Evolutionary conservation across 2,329 filamentous ascomycete genomes (phyloP), one percentile per base, ranked within the genome.

Genomic region (Lachnellula cervina): DNA sequence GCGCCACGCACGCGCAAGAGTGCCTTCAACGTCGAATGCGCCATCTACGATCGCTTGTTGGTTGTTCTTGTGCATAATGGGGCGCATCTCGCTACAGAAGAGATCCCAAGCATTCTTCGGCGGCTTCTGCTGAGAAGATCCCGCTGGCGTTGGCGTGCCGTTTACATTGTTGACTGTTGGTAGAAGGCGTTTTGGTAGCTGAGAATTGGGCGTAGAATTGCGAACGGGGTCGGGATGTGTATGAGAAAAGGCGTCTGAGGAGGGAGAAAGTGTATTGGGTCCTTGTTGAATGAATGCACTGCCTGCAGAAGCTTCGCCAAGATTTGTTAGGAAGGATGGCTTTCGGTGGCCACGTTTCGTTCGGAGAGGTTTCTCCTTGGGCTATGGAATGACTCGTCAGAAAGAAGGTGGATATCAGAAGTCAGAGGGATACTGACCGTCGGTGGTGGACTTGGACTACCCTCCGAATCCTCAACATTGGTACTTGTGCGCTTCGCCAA

Each of bases 391-490:
- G 52, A 51, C 42, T 58, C 44, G 55, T 59, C 53, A 59, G 57
- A 45, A 54, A 38, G 51, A 19, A 51, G 61, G 55, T 52, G 55
- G 61, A 56, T 51, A 55, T 52, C 51, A 51, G 47, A 51, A 51
- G 56, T 51, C 52, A 35, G 53, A 40, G 51, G 51, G 52, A 53
- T 45, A 59, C 82, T 62, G 82, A 89, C 86, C 65, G 88, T 90
- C 44, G 88, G 87, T 23, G 88, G 88, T n/a, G 88, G 87, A 67
- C 86, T 90, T 6, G 86, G 87, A 69, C 86, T 90, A 65, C 87
- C 86, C 65, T 92, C 88, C 9, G 87, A 90, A 69, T 92, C 87
- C 69, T 89, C 85, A 48, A 88, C 85, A 63, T 87, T 87, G 63
- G 83, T 79, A 71, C 86, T 88, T 17, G 88, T 90, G 63, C 89